Percentiles rank a stretch among this genome's conserved stretches.
These are phyloP conservation scores for Lophium mytilinum DNA, from an alignment of 495 filamentous ascomycete species.

Conservation along the genomic window DNA sequence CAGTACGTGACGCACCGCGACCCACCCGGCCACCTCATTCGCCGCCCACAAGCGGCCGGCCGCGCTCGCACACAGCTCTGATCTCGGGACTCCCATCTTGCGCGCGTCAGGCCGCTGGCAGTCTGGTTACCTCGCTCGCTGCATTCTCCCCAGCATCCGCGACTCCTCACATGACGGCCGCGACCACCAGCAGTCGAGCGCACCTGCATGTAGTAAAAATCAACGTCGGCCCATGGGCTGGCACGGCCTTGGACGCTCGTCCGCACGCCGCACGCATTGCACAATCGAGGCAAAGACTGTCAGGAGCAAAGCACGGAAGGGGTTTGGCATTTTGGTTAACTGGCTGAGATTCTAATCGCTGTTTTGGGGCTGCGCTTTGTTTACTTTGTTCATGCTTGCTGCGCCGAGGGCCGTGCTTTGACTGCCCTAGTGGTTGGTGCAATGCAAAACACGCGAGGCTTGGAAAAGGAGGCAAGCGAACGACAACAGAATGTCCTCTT, in stretches of 20 bases:
- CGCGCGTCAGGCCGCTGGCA: neutral
- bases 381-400: conserved; percentile 11
- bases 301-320: neutral
- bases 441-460: conserved; percentile 12
- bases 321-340: neutral
- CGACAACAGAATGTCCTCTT: conserved; percentile 5
- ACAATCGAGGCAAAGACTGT: conserved; percentile 2
- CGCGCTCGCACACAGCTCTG: neutral
- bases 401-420: conserved; percentile 1
- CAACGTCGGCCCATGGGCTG: conserved; percentile 23
- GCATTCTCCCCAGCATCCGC: conserved; percentile 11
- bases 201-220: conserved; percentile 26
- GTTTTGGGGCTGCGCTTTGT: conserved; percentile 9
- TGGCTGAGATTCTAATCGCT: neutral
- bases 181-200: conserved; percentile 5
- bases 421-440: conserved; percentile 6
- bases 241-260: neutral
- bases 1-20: neutral
- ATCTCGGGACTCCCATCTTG: neutral
- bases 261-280: neutral
- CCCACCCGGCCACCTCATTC: conserved; percentile 2
- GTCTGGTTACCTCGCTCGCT: neutral
- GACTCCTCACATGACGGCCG: conserved; percentile 24
- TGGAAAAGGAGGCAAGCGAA: neutral
- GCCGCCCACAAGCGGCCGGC: neutral